These are phyloP conservation scores for Chloris gayana DNA, from an alignment of 176 grass and related monocot genomes.

Conservation along the genomic window DNA sequence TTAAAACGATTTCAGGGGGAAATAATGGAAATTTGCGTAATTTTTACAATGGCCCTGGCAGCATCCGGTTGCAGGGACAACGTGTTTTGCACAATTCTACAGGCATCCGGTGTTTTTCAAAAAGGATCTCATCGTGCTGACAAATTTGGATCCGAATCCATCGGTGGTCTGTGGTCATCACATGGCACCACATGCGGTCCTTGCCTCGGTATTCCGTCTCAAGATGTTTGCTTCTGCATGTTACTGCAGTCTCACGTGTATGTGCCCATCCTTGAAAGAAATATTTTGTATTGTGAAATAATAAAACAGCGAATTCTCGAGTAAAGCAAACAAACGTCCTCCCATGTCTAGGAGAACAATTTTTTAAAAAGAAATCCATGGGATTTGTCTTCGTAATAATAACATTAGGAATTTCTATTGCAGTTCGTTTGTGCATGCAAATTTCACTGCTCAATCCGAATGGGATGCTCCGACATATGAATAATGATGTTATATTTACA, in stretches of 20 bases:
- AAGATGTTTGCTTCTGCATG: not conserved
- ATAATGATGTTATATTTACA: too few species aligned
- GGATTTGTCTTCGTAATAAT: too few species aligned
- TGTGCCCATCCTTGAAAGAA: not conserved
- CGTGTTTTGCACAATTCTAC: not conserved
- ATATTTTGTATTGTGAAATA: not conserved
- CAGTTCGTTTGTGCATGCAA: too few species aligned
- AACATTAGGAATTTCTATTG: too few species aligned
- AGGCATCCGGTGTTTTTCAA: not conserved
- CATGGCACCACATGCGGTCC: conserved; percentile 33
- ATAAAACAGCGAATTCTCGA: too few species aligned
- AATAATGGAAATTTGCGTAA: not conserved
- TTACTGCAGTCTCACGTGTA: conserved; percentile 2
- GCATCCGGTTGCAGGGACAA: not conserved
- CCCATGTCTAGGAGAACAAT: too few species aligned
- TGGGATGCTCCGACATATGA: too few species aligned
- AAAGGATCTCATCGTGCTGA: not conserved
- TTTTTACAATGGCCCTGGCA: not conserved
- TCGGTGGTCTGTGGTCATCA: not conserved
- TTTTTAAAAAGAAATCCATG: too few species aligned
- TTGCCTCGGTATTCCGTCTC: conserved; percentile 17
- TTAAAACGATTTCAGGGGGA: too few species aligned
- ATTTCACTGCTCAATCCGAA: too few species aligned
- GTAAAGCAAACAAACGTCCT: too few species aligned
- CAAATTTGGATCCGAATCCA: conserved; percentile 22